These are phyloP conservation scores for Raphanus hybrid DNA, from an alignment of 441 rosid species.

Conservation along the genomic window DNA sequence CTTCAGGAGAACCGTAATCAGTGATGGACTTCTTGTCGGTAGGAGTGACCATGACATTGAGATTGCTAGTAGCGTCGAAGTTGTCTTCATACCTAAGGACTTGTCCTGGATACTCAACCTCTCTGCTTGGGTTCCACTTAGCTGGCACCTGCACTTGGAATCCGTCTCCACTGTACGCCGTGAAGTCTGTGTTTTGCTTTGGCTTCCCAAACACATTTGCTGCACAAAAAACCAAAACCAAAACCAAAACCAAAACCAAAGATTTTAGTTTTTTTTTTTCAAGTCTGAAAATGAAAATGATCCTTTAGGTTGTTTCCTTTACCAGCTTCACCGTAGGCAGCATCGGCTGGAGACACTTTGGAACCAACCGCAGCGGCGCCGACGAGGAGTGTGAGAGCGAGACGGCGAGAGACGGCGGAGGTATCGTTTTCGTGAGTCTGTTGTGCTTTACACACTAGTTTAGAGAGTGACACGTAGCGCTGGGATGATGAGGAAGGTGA, in stretches of 20 bases:
- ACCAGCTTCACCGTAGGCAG: slow-evolving; percentile 99
- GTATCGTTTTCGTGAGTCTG: slow-evolving; percentile 60
- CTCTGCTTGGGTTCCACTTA: slow-evolving; percentile 98
- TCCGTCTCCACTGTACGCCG: slow-evolving; percentile 73
- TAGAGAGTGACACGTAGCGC: slow-evolving; percentile 55
- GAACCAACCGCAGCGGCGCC: slow-evolving; percentile 91
- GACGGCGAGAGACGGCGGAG: slow-evolving; percentile 70
- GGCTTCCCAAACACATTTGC: slow-evolving; percentile 98
- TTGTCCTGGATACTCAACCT: slow-evolving; percentile 88
- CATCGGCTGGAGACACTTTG: slow-evolving; percentile 91
- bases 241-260: too few species aligned
- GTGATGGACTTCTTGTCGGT: slow-evolving; percentile 92
- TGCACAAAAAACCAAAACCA: slow-evolving; percentile 36
- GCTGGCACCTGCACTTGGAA: slow-evolving; percentile 78
- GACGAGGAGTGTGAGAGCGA: slow-evolving; percentile 80
- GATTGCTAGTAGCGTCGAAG: slow-evolving; percentile 73
- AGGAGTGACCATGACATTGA: slow-evolving; percentile 75
- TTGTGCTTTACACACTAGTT: slow-evolving; percentile 76
- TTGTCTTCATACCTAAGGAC: slow-evolving; percentile 96
- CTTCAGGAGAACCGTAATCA: slow-evolving; percentile 75
- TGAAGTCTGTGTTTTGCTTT: slow-evolving; percentile 84
- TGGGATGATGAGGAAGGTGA: slow-evolving; percentile 52
- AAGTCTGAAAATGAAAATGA: slow-evolving; percentile 21
- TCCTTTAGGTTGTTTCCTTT: not conserved
- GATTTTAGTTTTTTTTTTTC: not conserved